A percentile compares a stretch with the other conserved stretches of the same genome.
These are phyloP conservation scores for Clitoria ternatea DNA, from an alignment of 306 rosid genomes.

Conservation along the genomic window DNA sequence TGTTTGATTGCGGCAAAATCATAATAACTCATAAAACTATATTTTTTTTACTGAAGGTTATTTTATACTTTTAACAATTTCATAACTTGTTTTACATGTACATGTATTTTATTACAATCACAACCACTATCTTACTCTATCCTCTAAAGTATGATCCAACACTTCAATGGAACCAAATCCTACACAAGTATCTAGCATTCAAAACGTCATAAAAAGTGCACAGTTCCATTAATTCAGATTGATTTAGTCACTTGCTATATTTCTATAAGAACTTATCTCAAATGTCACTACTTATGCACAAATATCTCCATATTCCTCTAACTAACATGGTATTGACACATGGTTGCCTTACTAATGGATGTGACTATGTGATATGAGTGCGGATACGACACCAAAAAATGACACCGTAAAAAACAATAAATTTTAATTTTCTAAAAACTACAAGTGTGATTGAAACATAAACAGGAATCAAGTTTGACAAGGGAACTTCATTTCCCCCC, in stretches of 20 bases:
- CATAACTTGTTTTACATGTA: too few relatives aligned
- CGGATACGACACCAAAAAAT: too few relatives aligned
- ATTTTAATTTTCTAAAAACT: neutral
- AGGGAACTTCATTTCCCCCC: neutral
- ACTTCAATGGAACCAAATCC: too few relatives aligned
- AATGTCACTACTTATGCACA: neutral
- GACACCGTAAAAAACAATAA: too few relatives aligned
- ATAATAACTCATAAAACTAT: too few relatives aligned
- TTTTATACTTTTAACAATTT: too few relatives aligned
- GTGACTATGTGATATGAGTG: neutral
- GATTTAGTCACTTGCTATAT: neutral
- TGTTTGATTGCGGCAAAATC: too few relatives aligned
- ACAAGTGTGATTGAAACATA: neutral
- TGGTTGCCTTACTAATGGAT: neutral
- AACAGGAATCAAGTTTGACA: constrained; percentile 5
- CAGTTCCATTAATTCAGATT: neutral
- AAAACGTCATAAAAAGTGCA: neutral
- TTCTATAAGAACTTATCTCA: neutral
- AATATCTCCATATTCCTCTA: neutral
- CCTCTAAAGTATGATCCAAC: too few relatives aligned
- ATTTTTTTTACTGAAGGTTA: too few relatives aligned
- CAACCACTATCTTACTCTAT: too few relatives aligned
- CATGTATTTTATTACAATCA: too few relatives aligned
- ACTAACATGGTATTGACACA: neutral
- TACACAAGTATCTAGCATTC: neutral